Base-by-base conservation (phyloP, 1,284 basidiomycete species). In the Vanrija sp. region DNA sequence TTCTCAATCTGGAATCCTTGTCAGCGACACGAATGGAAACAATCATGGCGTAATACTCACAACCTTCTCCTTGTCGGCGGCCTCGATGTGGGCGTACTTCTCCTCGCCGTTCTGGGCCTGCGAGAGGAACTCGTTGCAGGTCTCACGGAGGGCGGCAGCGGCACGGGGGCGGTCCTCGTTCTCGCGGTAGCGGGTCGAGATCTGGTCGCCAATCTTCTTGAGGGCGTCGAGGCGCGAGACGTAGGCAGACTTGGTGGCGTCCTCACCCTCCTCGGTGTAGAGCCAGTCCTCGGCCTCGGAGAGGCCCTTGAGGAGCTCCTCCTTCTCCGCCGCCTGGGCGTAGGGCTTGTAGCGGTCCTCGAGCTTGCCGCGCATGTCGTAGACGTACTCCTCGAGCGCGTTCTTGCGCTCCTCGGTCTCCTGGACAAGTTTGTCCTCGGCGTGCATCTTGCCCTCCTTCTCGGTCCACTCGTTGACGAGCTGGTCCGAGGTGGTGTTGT, bases 371-470 rank as follows among this genome's bases (percentile, higher is more conserved):
- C 92, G 88, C 65, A 82, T 90, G 75, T 97, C 91, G 78, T 96
- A 96, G 60, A 96, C 87, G 79, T 94, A 96, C 79, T 96, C 93
- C 78, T 97, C 93, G 22, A 97, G 84, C 15, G 92, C 91, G 74
- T 97, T 96, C 81, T 95, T 97, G 74, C 89, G 85, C 76, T 96
- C 89, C 84, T 95, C 91, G 53, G 93, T 96, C 75, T 96, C 93
- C 78, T 84, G 83, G 49, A 97, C 93, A 59, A 96, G 86, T 81
- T 94, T 96, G 79, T 97, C 93, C 52, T 83, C 79, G 37, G 88
- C 83, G 73, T 87, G 82, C 89, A 97, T 90, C 77, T 87, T 79
- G 41, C 84, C 85, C 79, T 96, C 93, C 60, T 81, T 79, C 78
- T 94, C 89, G 73, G 80, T 84, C 71, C 81, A 79, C 55, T 77